Conservation (phyloP, 2,329 filamentous ascomycete genomes). For the Penicillium sp. region DNA sequence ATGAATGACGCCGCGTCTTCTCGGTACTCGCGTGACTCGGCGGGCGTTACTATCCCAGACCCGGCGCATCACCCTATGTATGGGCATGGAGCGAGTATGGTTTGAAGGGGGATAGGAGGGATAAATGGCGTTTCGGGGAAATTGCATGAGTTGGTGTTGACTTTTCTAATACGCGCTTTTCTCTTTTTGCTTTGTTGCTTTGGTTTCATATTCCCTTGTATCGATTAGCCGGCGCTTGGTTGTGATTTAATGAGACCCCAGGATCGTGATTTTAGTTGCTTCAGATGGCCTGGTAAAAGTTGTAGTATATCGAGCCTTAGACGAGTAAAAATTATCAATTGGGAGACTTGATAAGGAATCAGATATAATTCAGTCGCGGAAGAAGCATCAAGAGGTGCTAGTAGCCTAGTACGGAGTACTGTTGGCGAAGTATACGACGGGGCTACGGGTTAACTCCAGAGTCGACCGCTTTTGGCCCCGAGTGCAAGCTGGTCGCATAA, state of each 20-base stretch:
- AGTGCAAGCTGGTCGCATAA: slow-evolving; percentile 1
- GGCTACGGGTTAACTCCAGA: background rate
- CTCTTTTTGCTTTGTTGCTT: background rate
- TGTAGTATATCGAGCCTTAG: background rate
- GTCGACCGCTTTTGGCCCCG: slow-evolving; percentile 21
- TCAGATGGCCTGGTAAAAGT: background rate
- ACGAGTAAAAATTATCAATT: background rate
- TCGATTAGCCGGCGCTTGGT: slow-evolving; percentile 11
- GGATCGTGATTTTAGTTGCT: slow-evolving; percentile 3
- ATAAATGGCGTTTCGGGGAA: background rate
- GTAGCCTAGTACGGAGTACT: no score
- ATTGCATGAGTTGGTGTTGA: background rate
- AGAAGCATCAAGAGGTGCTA: no score
- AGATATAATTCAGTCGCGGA: background rate
- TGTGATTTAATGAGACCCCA: slow-evolving; percentile 15
- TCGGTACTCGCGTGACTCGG: slow-evolving; percentile 49
- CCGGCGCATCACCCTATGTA: slow-evolving; percentile 62
- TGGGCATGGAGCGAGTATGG: slow-evolving; percentile 26
- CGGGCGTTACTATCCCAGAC: slow-evolving; percentile 58
- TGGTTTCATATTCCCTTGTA: slow-evolving; percentile 4
- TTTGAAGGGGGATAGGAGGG: slow-evolving; percentile 17
- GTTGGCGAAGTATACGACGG: background rate
- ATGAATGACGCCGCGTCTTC: slow-evolving; percentile 47
- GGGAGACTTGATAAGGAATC: background rate
- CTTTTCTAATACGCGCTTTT: background rate